Percentiles rank a stretch among this genome's conserved stretches.
Evolutionary conservation across 2,329 filamentous ascomycete genomes (phyloP).

Genomic region (Boeremia exigua): DNA sequence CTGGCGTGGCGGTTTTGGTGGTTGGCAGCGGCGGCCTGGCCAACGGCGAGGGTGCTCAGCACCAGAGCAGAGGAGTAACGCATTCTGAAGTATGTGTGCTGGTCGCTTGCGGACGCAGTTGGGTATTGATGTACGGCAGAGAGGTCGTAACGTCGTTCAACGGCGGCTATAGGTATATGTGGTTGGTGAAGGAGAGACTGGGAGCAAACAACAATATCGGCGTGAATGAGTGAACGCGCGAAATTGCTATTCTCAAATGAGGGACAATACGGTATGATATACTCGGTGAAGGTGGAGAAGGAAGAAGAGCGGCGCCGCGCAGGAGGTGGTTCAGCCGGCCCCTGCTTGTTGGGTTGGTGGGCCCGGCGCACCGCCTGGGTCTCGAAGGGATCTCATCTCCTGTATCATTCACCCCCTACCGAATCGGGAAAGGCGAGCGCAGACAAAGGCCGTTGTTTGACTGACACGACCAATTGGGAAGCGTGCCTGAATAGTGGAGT

Average conservation of each 20-base stretch:
- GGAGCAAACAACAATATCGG: constrained; percentile 33
- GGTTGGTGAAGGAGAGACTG: constrained; percentile 39
- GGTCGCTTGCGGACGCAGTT: constrained; percentile 11
- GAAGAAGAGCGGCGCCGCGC: constrained; percentile 33
- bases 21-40: constrained; percentile 43
- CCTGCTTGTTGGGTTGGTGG: constrained; percentile 22
- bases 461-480: constrained; percentile 32
- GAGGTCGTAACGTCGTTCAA: constrained; percentile 37
- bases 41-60: constrained; percentile 46
- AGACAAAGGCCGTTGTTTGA: constrained; percentile 32
- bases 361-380: constrained; percentile 16
- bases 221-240: constrained; percentile 50
- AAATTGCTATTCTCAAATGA: constrained; percentile 34
- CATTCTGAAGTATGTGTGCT: constrained; percentile 31
- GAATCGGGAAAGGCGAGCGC: constrained; percentile 21
- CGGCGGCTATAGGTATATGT: constrained; percentile 22
- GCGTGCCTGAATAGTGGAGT: constrained; percentile 27
- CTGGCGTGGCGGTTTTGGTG: constrained; percentile 43
- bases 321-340: constrained; percentile 28
- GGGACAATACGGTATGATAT: constrained; percentile 33
- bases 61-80: constrained; percentile 46
- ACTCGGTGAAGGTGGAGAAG: constrained; percentile 35
- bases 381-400: constrained; percentile 36
- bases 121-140: constrained; percentile 18
- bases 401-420: constrained; percentile 14